phyloP scores from a whole-genome alignment of 768 basidiomycete genomes.

The Psilocybe subaeruginosa region DNA sequence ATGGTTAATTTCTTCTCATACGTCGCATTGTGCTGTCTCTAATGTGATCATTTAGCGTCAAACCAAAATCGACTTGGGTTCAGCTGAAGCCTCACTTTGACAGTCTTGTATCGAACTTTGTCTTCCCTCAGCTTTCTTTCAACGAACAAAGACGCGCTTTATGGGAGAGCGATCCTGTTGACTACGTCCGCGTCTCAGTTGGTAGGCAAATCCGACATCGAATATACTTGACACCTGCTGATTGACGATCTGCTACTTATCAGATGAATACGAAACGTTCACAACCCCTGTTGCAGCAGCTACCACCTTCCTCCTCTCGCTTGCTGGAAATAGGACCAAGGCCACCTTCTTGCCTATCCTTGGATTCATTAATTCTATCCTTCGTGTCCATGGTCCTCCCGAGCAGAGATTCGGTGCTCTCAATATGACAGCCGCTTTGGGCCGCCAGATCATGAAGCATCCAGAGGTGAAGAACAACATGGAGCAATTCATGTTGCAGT shows the following conservation, averaged over 20 bases:
- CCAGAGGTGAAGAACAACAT: constrained; percentile 77
- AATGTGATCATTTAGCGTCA: constrained; percentile 59
- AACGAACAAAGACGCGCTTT: constrained; percentile 64
- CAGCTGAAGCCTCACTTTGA: constrained; percentile 86
- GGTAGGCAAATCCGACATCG: constrained; percentile 45
- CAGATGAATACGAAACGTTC: constrained; percentile 84
- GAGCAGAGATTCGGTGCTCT: constrained; percentile 82
- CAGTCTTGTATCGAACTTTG: constrained; percentile 75
- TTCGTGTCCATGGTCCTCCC: constrained; percentile 53
- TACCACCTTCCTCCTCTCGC: constrained; percentile 77
- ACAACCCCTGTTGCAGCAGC: constrained; percentile 79
- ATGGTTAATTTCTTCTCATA: constrained; percentile 55
- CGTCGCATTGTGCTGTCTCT: not conserved
- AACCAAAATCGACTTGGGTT: constrained; percentile 91
- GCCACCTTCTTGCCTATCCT: constrained; percentile 83
- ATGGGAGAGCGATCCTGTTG: constrained; percentile 84
- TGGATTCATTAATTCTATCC: constrained; percentile 73
- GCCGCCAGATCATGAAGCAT: constrained; percentile 82
- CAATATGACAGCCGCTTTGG: constrained; percentile 78
- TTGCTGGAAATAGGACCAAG: constrained; percentile 81
- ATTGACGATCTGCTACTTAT: not conserved
- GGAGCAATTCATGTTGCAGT: constrained; percentile 75
- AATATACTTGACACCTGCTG: not conserved
- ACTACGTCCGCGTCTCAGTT: constrained; percentile 76
- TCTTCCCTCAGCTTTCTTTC: constrained; percentile 88